Percentiles rank a stretch among this genome's conserved stretches.
Conservation (phyloP, 2,329 filamentous ascomycete species). For the Cladosporium sp. region DNA sequence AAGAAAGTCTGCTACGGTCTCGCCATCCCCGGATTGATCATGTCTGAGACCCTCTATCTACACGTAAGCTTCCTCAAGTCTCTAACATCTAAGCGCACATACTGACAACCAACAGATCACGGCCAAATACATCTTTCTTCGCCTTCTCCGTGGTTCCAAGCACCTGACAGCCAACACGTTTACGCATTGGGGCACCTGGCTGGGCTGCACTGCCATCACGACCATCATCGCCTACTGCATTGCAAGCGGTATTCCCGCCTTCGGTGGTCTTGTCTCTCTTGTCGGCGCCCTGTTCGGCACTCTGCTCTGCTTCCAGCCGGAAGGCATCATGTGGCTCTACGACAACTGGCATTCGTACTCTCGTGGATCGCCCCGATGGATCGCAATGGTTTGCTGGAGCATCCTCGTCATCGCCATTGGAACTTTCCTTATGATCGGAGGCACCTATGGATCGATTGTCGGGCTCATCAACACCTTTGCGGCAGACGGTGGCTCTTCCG, state of each 20-base stretch:
- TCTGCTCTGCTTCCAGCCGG: constrained; percentile 27
- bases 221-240: constrained; percentile 23
- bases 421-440: constrained; percentile 44
- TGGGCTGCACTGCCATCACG: constrained; percentile 20
- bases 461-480: constrained; percentile 32
- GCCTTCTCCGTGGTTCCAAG: constrained; percentile 23
- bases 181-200: constrained; percentile 17
- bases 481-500: constrained; percentile 15
- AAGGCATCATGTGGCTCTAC: constrained; percentile 41
- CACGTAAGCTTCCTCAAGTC: constrained; percentile 3
- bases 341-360: constrained; percentile 38
- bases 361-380: constrained; percentile 33
- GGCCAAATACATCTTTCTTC: constrained; percentile 27
- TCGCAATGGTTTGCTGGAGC: constrained; percentile 39
- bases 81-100: neutral
- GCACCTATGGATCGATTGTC: constrained; percentile 45
- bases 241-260: constrained; percentile 24
- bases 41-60: constrained; percentile 23
- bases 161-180: constrained; percentile 20
- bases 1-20: constrained; percentile 46
- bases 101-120: constrained; percentile 14
- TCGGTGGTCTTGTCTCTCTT: constrained; percentile 23
- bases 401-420: constrained; percentile 42
- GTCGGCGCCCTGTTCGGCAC: constrained; percentile 25
- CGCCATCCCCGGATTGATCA: constrained; percentile 23